Evolutionary conservation across 73 alveolate genomes (phyloP).

Genomic region (Urostyla sp.): DNA sequence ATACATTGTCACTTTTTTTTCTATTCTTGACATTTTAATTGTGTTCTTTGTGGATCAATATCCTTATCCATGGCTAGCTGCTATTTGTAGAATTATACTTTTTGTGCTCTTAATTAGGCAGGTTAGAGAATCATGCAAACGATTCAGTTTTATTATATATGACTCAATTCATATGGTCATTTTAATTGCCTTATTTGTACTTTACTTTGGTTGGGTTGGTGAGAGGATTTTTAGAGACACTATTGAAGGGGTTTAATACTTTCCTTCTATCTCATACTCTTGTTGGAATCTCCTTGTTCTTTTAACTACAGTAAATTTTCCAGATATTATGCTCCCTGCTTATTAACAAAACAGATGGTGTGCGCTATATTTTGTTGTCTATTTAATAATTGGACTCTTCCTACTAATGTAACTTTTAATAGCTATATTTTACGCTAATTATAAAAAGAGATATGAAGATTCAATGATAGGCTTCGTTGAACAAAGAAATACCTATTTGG

Average conservation of each 20-base stretch:
- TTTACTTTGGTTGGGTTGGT: slow-evolving; percentile 55
- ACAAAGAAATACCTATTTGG: slow-evolving; percentile 36
- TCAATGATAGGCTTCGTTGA: slow-evolving; percentile 14
- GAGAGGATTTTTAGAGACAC: slow-evolving; percentile 43
- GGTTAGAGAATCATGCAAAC: slow-evolving; percentile 57
- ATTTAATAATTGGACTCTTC: slow-evolving; percentile 60
- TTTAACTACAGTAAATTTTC: slow-evolving; percentile 68
- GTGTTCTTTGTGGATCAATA: background rate
- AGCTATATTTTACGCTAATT: slow-evolving; percentile 64
- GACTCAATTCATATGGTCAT: slow-evolving; percentile 49
- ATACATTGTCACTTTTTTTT: background rate
- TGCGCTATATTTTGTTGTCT: slow-evolving; percentile 43
- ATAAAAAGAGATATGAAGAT: slow-evolving; percentile 51
- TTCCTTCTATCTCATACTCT: slow-evolving; percentile 43
- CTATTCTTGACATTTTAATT: slow-evolving; percentile 20
- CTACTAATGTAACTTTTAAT: slow-evolving; percentile 56
- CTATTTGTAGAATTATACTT: slow-evolving; percentile 23
- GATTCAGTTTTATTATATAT: slow-evolving; percentile 30
- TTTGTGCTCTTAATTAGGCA: background rate
- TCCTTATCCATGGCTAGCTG: slow-evolving; percentile 16
- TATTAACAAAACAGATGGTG: slow-evolving; percentile 15
- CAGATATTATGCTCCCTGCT: slow-evolving; percentile 79
- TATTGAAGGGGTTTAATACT: slow-evolving; percentile 66
- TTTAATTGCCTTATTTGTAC: slow-evolving; percentile 38
- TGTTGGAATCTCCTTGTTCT: slow-evolving; percentile 59